phyloP scores from a whole-genome alignment of 2,329 filamentous ascomycete species.

The Dactylonectria estremocensis region DNA sequence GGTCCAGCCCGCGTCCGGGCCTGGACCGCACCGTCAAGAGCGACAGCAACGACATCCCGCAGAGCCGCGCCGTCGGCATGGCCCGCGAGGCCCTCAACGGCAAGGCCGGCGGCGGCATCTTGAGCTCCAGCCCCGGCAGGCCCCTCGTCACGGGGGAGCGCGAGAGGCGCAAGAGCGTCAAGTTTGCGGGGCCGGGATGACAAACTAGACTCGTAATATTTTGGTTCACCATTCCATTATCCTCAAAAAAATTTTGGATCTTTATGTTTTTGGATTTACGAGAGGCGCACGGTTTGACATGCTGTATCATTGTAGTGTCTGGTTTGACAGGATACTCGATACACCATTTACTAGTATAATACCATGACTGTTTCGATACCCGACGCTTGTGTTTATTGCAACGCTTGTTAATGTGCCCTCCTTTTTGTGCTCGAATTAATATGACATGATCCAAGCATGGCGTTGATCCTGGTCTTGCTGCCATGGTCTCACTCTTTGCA shows the following conservation, averaged over 20 bases:
- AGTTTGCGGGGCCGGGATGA: constrained; percentile 66
- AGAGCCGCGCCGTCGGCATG: constrained; percentile 73
- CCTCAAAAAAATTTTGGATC: background rate
- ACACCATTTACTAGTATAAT: constrained; percentile 13
- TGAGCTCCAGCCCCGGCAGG: constrained; percentile 67
- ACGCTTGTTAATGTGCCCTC: background rate
- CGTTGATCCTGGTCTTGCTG: background rate
- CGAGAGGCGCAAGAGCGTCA: constrained; percentile 76
- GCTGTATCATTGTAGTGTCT: background rate
- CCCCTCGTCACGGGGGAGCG: constrained; percentile 57
- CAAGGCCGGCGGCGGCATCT: constrained; percentile 54
- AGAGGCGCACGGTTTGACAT: constrained; percentile 19
- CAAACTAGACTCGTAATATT: background rate
- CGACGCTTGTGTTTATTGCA: background rate
- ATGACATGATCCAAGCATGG: background rate
- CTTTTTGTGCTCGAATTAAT: background rate
- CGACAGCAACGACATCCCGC: constrained; percentile 69
- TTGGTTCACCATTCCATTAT: background rate
- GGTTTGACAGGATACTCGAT: background rate
- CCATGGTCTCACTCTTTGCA: background rate
- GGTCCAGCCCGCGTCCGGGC: constrained; percentile 49
- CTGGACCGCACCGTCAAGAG: constrained; percentile 53
- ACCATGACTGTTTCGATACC: constrained; percentile 12
- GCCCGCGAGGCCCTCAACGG: constrained; percentile 67
- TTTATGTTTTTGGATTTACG: background rate